Evolutionary conservation across 2,329 filamentous ascomycete genomes (phyloP), one percentile per base, ranked within the genome.

Genomic region (Trichoderma sp.): DNA sequence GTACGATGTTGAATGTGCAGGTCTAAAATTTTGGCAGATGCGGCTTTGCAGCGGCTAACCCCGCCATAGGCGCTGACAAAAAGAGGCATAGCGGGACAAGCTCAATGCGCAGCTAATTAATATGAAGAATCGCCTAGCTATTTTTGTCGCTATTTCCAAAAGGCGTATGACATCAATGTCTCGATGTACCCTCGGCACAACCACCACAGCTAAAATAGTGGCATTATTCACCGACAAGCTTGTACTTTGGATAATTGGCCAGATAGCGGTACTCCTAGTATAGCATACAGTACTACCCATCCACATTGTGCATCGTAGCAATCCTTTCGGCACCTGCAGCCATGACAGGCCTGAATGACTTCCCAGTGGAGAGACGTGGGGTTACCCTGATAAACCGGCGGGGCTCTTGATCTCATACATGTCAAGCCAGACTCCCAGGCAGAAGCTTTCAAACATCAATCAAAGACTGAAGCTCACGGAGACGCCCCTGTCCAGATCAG

Each of bases 21-120:
- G 43, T 70, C 33, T 24, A 58, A 40, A 61, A 70, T 35, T 69
- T 69, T 69, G 67, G 67, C 55, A 49, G 27, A 47, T 40, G 19
- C 40, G 60, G 67, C 21, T 49, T 55, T 59, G 29, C 19, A 56
- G 40, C 61, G 59, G 35, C 47, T 40, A 69, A 69, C 67, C 67
- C 67, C 67, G 67, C 67, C 31, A 64, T 16, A n/a, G 40, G 29
- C 40, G 59, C 40, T 69, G 67, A 69, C 67, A 69, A 69, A 67
- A 67, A 29, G 8, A 7, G 13, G n/a, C 21, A 49, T 29, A 4
- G 35, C n/a, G 37, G n/a, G 2, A 0, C 6, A 0, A 3, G 6
- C 40, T 49, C 55, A 52, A 2, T 2, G 6, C 2, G 4, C 40
- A 4, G 40, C 21, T 3, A 14, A n/a, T 35, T 21, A 21, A 16